These are phyloP conservation scores for Eucalyptus marginata DNA, from an alignment of 345 rosid genomes.

Conservation along the genomic window DNA sequence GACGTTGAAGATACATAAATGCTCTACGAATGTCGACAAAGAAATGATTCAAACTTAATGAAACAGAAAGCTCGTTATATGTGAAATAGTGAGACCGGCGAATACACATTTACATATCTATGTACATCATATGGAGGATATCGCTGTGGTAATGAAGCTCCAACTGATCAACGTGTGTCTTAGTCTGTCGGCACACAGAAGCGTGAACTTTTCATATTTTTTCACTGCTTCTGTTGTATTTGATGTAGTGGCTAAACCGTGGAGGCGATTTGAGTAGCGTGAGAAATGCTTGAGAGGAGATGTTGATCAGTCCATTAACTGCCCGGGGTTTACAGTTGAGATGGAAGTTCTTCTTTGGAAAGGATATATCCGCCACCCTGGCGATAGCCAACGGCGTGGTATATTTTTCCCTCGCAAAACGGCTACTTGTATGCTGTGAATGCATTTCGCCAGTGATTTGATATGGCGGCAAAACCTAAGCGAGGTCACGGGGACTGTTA, in stretches of 20 bases:
- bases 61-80: background rate
- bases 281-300: conserved; percentile 7
- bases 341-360: conserved; percentile 34
- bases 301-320: conserved; percentile 5
- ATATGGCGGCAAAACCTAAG: conserved; percentile 2
- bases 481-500: conserved; percentile 3
- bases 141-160: background rate
- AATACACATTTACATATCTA: background rate
- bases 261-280: conserved; percentile 19
- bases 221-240: background rate
- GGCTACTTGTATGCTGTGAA: background rate
- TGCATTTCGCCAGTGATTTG: conserved; percentile 19
- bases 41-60: background rate
- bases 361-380: conserved; percentile 27
- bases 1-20: background rate
- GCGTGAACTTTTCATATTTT: background rate
- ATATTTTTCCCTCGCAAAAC: background rate
- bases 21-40: background rate
- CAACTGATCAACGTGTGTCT: background rate
- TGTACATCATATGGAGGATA: background rate
- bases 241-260: conserved; percentile 13
- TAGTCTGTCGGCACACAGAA: background rate
- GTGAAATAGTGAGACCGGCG: background rate
- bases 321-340: conserved; percentile 7
- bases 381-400: conserved; percentile 17